Evolutionary conservation across 345 rosid genomes (phyloP), one percentile per base, ranked within the genome.

Genomic region (Linum tenue): DNA sequence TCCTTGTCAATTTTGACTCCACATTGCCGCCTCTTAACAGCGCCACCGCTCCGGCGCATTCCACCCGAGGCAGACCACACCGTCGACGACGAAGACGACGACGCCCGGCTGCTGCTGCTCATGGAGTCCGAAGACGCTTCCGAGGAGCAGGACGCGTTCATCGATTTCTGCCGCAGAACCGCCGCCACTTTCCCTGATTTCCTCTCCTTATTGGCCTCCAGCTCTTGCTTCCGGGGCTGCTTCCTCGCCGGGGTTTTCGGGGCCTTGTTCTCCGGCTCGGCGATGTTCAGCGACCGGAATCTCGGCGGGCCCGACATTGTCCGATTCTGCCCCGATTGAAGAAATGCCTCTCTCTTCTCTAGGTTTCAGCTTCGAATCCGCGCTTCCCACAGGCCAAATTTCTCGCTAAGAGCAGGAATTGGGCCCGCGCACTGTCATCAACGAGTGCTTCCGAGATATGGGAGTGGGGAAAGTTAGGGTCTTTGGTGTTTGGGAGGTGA

Each of bases 111-210:
- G 12, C 84, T 92, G 70, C 53, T 48, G 53, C 15, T 48, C 53
- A 84, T 82, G 2, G 96, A 88, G 72, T 91, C 96, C 1, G 89
- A 83, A 31, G 97, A 91, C 57, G 97, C 96, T 80, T 91, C 97
- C 41, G 96, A 91, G 7, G 97, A 91, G 67, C 92, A 91, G 10
- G 96, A 91, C 62, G 91, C 96, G 79, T 86, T 88, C 57, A 83
- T 60, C 15, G 95, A 91, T 65, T 48, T 48, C 53, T 48, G 53
- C 53, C 53, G 53, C 53, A 48, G 53, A 7, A 48, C 53, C 53
- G 11, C 53, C 53, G 53, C 53, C 53, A 48, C 53, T 48, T 48
- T 41, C 44, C 44, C 44, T 55, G 56, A 44, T 70, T 81, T 79
- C 60, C 77, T 79, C 60, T 73, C 83, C 70, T 71, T 41, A 41